Conservation (phyloP, 1,284 basidiomycete genomes). For the Rhodotorula sp. region DNA sequence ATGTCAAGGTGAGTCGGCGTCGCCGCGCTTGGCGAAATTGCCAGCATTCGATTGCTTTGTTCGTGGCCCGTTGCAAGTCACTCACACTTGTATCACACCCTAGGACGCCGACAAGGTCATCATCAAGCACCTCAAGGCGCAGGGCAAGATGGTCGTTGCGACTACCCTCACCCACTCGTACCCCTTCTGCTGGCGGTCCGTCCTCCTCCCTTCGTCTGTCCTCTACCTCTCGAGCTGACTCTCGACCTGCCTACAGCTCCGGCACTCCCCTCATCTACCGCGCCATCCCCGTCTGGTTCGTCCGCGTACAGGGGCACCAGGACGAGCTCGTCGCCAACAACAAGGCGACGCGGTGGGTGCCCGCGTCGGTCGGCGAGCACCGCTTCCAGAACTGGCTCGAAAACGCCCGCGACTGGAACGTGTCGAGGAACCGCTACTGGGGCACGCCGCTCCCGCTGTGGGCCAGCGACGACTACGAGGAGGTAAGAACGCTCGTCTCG, state of each 20-base stretch:
- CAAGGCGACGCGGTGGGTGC: slow-evolving; percentile 87
- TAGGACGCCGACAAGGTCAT: slow-evolving; percentile 92
- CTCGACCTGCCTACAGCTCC: slow-evolving; percentile 60
- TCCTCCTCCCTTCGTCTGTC: not conserved
- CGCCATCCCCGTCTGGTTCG: slow-evolving; percentile 95
- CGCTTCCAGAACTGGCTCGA: slow-evolving; percentile 97
- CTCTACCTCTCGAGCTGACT: not conserved
- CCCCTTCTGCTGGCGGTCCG: slow-evolving; percentile 94
- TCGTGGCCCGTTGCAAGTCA: not conserved
- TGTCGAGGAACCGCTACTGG: slow-evolving; percentile 99
- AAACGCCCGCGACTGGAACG: slow-evolving; percentile 98
- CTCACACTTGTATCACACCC: slow-evolving; percentile 5
- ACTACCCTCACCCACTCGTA: slow-evolving; percentile 86
- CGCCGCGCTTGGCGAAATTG: not conserved
- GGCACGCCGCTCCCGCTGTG: slow-evolving; percentile 97
- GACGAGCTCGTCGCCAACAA: slow-evolving; percentile 90
- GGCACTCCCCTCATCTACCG: slow-evolving; percentile 95
- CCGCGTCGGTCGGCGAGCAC: slow-evolving; percentile 82
- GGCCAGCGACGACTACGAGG: slow-evolving; percentile 89
- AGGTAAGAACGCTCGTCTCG: slow-evolving; percentile 60
- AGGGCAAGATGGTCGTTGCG: slow-evolving; percentile 85
- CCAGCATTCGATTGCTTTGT: not conserved
- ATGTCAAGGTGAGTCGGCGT: slow-evolving; percentile 72
- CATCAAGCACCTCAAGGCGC: slow-evolving; percentile 85
- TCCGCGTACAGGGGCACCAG: slow-evolving; percentile 79